A percentile compares a stretch with the other conserved stretches of the same genome.
Evolutionary conservation across 2,329 filamentous ascomycete species (phyloP).

Genomic region (Coleophoma cylindrospora): DNA sequence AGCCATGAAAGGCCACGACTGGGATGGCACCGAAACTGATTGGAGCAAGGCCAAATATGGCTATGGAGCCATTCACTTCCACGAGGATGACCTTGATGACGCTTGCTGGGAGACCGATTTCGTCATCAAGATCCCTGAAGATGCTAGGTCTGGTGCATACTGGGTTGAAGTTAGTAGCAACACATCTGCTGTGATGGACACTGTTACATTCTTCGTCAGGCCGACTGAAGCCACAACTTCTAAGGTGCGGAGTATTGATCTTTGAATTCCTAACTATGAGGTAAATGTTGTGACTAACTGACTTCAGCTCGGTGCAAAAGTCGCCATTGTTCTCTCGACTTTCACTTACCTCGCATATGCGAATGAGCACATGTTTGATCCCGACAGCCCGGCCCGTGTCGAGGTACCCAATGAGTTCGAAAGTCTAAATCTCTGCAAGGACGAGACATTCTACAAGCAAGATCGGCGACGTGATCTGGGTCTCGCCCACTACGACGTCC

Average conservation of each 20-base stretch:
- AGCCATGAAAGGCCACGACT: conserved; percentile 28
- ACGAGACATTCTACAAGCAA: conserved; percentile 18
- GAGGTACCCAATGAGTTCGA: conserved; percentile 9
- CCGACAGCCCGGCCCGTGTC: not conserved
- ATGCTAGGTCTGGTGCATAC: conserved; percentile 23
- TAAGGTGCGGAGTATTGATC: not conserved
- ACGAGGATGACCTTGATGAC: conserved; percentile 33
- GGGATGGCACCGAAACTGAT: conserved; percentile 24
- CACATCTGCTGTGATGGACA: conserved; percentile 14
- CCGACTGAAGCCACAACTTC: conserved; percentile 12
- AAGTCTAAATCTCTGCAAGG: conserved; percentile 6
- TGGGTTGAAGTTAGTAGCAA: conserved; percentile 22
- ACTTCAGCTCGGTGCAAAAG: conserved; percentile 3
- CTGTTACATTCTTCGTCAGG: conserved; percentile 29
- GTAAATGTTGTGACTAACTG: not conserved
- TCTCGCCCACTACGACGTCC: conserved; percentile 31
- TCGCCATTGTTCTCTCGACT: conserved; percentile 28
- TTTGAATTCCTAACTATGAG: not conserved
- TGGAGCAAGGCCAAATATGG: conserved; percentile 29
- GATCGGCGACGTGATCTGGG: conserved; percentile 28
- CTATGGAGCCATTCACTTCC: conserved; percentile 33
- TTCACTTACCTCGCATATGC: conserved; percentile 34
- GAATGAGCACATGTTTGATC: conserved; percentile 32
- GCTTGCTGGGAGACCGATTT: conserved; percentile 29
- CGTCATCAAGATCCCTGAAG: conserved; percentile 15